Evolutionary conservation across 345 rosid species (phyloP).

Genomic region (Euphorbia lathyris): DNA sequence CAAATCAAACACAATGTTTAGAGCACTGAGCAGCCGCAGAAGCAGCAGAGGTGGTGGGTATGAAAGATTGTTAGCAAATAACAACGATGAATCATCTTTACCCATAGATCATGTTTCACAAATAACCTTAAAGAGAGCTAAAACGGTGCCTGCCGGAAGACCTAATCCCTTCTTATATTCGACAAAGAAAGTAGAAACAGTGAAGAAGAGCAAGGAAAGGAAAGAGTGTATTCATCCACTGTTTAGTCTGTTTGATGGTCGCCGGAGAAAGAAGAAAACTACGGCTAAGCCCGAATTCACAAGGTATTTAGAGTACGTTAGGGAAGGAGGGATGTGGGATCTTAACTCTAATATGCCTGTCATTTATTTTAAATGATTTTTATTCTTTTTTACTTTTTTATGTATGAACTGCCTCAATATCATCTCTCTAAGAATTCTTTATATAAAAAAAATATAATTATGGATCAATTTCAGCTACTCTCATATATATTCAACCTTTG

Average conservation of each 20-base stretch:
- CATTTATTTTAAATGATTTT: constrained; percentile 36
- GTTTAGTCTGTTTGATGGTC: constrained; percentile 44
- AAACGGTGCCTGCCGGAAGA: constrained; percentile 38
- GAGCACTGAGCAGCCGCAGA: constrained; percentile 55
- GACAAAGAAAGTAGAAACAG: background rate
- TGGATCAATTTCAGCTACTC: no score
- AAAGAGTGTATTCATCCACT: constrained; percentile 48
- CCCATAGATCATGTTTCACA: constrained; percentile 11
- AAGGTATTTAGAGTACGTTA: constrained; percentile 68
- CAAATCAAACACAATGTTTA: no score
- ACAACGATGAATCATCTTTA: constrained; percentile 34
- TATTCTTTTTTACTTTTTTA: no score
- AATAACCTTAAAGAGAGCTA: constrained; percentile 38
- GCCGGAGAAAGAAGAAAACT: constrained; percentile 54
- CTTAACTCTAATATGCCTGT: constrained; percentile 43
- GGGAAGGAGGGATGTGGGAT: constrained; percentile 77
- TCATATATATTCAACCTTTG: no score
- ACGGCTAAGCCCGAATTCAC: constrained; percentile 64
- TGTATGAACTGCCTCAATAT: no score
- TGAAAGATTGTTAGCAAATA: constrained; percentile 32
- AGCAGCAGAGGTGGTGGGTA: constrained; percentile 49
- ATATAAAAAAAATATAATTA: no score
- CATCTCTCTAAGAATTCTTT: no score
- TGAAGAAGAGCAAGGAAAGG: constrained; percentile 29
- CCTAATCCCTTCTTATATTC: background rate